Percentiles rank a stretch among this genome's conserved stretches.
These are phyloP conservation scores for Metarhizium album DNA, from an alignment of 2,329 filamentous ascomycete genomes.

Conservation along the genomic window DNA sequence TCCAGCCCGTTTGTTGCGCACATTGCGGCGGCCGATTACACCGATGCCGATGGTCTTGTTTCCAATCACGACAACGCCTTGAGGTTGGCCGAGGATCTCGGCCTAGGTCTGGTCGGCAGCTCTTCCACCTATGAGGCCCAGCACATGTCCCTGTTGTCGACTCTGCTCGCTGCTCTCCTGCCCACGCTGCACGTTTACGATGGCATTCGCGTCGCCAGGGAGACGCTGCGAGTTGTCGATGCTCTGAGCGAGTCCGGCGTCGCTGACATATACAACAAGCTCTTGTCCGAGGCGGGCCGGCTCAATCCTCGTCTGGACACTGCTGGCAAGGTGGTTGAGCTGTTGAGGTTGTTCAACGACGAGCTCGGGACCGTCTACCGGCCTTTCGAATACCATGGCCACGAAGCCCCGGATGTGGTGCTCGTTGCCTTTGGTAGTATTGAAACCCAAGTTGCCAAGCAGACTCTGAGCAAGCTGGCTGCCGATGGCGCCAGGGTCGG, in stretches of 20 bases:
- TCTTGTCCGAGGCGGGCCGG: conserved; percentile 50
- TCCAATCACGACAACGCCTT: conserved; percentile 79
- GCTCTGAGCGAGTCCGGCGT: conserved; percentile 64
- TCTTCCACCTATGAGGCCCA: conserved; percentile 83
- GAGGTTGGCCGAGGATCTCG: conserved; percentile 77
- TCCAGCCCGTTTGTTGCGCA: conserved; percentile 91
- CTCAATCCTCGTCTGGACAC: conserved; percentile 60
- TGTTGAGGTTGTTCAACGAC: conserved; percentile 69
- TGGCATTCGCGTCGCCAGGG: conserved; percentile 70
- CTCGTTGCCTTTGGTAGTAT: conserved; percentile 88
- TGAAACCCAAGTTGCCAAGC: conserved; percentile 75
- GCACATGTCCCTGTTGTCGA: conserved; percentile 88
- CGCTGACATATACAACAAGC: conserved; percentile 55
- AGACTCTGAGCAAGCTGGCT: conserved; percentile 65
- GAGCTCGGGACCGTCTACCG: conserved; percentile 90
- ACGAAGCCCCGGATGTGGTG: conserved; percentile 67
- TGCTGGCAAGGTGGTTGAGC: conserved; percentile 59
- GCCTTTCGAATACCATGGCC: conserved; percentile 88
- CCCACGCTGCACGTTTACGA: conserved; percentile 87
- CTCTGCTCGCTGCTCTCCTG: conserved; percentile 63
- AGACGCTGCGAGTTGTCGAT: conserved; percentile 74
- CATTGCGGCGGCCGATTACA: conserved; percentile 83
- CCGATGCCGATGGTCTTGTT: conserved; percentile 57
- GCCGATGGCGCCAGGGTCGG: conserved; percentile 69
- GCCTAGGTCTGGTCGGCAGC: conserved; percentile 75